phyloP scores from a whole-genome alignment of 805 yeast species.

The Zygotorulaspora danielsina region DNA sequence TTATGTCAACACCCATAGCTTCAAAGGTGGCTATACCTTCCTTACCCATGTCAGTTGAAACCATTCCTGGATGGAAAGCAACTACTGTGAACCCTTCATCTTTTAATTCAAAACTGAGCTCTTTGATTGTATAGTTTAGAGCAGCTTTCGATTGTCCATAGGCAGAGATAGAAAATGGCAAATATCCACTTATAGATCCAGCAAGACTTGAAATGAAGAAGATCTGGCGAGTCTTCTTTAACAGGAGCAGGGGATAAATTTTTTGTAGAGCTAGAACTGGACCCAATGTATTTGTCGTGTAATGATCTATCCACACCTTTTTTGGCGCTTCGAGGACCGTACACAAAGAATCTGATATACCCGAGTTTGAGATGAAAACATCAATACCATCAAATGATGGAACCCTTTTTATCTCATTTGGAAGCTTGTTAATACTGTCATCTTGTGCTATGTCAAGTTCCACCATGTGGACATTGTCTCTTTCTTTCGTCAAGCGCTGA shows the following conservation, averaged over 20 bases:
- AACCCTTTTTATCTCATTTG: constrained; percentile 15
- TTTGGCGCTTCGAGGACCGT: constrained; percentile 18
- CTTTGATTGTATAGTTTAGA: constrained; percentile 32
- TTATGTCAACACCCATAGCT: constrained; percentile 4
- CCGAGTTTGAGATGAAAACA: constrained; percentile 34
- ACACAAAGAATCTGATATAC: constrained; percentile 26
- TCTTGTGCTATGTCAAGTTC: constrained; percentile 22
- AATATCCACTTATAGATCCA: constrained; percentile 23
- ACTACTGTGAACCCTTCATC: constrained; percentile 30
- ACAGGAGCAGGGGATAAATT: constrained; percentile 23
- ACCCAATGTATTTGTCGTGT: constrained; percentile 15
- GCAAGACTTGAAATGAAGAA: constrained; percentile 28
- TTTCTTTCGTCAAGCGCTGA: constrained; percentile 12
- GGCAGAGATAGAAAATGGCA: constrained; percentile 21
- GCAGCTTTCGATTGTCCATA: constrained; percentile 41
- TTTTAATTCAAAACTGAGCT: constrained; percentile 28
- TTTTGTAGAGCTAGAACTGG: constrained; percentile 12
- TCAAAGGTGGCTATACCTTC: constrained; percentile 1
- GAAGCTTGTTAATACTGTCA: constrained; percentile 19
- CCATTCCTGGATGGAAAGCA: constrained; percentile 40
- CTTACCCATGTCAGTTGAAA: constrained; percentile 35
- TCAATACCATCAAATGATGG: constrained; percentile 28
- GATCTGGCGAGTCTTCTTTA: constrained; percentile 24
- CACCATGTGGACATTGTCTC: constrained; percentile 20
- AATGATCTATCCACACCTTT: constrained; percentile 12